Evolutionary conservation across 805 yeast species (phyloP).

Genomic region (Aciculoconidium aculeatum): DNA sequence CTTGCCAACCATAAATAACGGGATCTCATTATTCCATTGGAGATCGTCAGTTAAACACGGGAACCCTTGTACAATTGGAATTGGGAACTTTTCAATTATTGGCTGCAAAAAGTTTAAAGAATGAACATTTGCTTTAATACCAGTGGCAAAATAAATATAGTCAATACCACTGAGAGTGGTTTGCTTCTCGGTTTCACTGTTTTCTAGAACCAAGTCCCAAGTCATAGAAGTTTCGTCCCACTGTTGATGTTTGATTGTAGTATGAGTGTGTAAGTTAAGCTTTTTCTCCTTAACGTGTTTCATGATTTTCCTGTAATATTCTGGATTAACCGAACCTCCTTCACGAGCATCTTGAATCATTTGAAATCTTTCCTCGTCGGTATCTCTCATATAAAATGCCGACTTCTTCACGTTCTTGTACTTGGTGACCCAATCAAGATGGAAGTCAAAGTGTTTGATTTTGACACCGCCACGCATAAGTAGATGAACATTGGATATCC

Average conservation of each 20-base stretch:
- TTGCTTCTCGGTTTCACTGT: conserved; percentile 5
- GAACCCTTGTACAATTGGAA: conserved; percentile 28
- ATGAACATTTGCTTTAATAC: conserved; percentile 26
- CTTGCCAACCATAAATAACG: conserved; percentile 38
- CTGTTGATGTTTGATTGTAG: conserved; percentile 18
- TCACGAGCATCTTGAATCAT: conserved; percentile 39
- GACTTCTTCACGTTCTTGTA: conserved; percentile 40
- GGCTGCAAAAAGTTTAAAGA: conserved; percentile 25
- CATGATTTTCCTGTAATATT: conserved; percentile 28
- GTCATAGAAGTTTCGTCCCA: conserved; percentile 19
- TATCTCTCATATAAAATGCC: conserved; percentile 36
- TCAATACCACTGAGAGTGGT: conserved; percentile 13
- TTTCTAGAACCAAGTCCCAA: conserved; percentile 19
- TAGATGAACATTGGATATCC: conserved; percentile 26
- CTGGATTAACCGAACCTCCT: conserved; percentile 44
- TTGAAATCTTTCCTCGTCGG: conserved; percentile 35
- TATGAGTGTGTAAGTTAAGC: conserved; percentile 22
- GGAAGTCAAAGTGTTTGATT: conserved; percentile 43
- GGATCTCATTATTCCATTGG: conserved; percentile 35
- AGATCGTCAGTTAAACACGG: conserved; percentile 41
- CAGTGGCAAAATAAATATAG: conserved; percentile 40
- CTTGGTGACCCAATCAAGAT: conserved; percentile 46
- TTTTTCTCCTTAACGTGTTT: conserved; percentile 25
- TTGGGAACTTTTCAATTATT: conserved; percentile 21
- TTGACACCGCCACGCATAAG: conserved; percentile 33